Evolutionary conservation across 768 basidiomycete species (phyloP).

Genomic region (Lactifluus hygrophoroides): DNA sequence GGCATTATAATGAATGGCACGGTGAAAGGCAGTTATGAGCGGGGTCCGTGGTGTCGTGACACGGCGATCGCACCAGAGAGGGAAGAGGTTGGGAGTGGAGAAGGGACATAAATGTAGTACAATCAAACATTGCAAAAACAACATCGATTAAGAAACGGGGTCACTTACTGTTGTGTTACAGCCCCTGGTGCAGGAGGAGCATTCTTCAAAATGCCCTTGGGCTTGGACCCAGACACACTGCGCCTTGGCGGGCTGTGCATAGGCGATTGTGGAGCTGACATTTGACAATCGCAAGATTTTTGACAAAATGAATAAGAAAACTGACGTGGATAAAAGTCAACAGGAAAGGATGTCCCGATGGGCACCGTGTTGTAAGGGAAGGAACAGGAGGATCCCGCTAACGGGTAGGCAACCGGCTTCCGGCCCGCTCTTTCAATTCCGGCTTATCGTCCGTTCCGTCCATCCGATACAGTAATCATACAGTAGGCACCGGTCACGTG

Average conservation of each 20-base stretch:
- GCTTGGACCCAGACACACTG: slow-evolving; percentile 54
- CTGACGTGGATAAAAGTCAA: not conserved
- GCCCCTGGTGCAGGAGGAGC: slow-evolving; percentile 40
- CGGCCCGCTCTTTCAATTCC: too few species aligned
- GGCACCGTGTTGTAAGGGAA: not conserved
- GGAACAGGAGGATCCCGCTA: too few species aligned
- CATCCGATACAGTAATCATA: too few species aligned
- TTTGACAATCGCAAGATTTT: not conserved
- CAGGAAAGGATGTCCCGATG: not conserved
- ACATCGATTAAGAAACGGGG: not conserved
- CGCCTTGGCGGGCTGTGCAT: slow-evolving; percentile 43
- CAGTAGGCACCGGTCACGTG: too few species aligned
- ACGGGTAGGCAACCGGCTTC: not conserved
- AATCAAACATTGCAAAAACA: not conserved
- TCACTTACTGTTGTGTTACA: slow-evolving; percentile 42
- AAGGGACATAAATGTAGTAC: not conserved
- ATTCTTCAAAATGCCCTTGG: slow-evolving; percentile 88
- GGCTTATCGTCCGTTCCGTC: too few species aligned
- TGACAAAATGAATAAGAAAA: not conserved
- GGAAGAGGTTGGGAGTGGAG: not conserved
- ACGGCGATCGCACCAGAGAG: slow-evolving; percentile 6
- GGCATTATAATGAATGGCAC: not conserved
- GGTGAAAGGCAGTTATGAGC: not conserved
- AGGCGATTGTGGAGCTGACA: slow-evolving; percentile 35
- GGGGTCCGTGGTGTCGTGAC: not conserved